These are phyloP conservation scores for Leptomonas seymouri DNA, from an alignment of 208 protist genomes.

Conservation along the genomic window DNA sequence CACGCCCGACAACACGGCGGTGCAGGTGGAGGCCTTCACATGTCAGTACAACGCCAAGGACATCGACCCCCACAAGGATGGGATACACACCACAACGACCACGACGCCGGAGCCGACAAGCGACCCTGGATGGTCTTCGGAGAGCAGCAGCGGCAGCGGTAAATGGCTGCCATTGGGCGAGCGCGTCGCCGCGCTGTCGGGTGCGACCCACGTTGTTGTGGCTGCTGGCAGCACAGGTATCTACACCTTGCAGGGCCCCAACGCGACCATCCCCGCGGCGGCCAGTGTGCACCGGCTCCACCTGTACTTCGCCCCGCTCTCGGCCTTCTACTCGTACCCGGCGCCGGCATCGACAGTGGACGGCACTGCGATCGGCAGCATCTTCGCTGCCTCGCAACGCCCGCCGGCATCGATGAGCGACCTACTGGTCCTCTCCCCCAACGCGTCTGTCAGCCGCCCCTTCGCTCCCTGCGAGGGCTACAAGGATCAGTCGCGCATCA, in stretches of 20 bases:
- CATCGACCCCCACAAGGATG: constrained; percentile 28
- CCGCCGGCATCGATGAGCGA: constrained; percentile 7
- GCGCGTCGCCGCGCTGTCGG: constrained; percentile 51
- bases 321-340: constrained; percentile 38
- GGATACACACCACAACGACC: constrained; percentile 18
- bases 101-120: constrained; percentile 25
- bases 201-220: constrained; percentile 67
- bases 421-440: constrained; percentile 19
- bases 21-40: constrained; percentile 40
- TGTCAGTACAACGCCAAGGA: constrained; percentile 46
- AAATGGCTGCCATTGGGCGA: constrained; percentile 29
- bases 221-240: constrained; percentile 57
- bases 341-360: constrained; percentile 1
- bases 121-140: constrained; percentile 17
- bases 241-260: constrained; percentile 47
- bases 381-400: neutral
- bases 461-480: constrained; percentile 56
- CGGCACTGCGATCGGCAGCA: constrained; percentile 22
- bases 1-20: constrained; percentile 21
- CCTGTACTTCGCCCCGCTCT: constrained; percentile 64
- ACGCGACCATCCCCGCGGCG: neutral
- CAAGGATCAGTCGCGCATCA: constrained; percentile 70
- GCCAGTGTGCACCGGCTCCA: constrained; percentile 46
- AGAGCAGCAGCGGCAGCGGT: constrained; percentile 2
- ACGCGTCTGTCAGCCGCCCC: constrained; percentile 9